Base-by-base conservation (phyloP, 1,139 yeast genomes). In the Candida pseudoviswanathii region DNA sequence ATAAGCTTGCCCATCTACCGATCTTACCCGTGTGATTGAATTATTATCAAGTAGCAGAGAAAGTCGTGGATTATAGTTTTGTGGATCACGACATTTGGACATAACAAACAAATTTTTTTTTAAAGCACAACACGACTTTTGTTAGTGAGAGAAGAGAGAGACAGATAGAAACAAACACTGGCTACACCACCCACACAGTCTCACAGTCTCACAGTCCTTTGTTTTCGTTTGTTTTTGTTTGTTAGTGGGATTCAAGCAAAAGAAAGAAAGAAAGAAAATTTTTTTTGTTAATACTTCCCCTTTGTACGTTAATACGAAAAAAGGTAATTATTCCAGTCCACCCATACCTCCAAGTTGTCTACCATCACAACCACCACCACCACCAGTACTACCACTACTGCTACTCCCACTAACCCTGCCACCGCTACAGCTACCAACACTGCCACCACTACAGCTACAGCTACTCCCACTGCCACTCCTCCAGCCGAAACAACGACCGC, bases 231-330 rank as follows among this genome's bases (percentile, higher is more conserved):
- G 30, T 27, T 27, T 27, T 27, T 27, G 6, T 27, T 27, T 27
- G 6, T 27, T 27, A 33, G 11, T 33, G 36, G 6, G 16, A 9
- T 5, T 22, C 26, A n/a, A 26, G 31, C n/a, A 9, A 11, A 26
- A 16, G 3, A 16, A 27, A 39, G 26, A 21, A 22, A 36, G 29
- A 36, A 39, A 39, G 11, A 22, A 26, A 38, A 10, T 22, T 25
- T 36, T 32, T 11, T 44, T 37, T 30, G 41, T 38, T 27, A 37
- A 37, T 37, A 37, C 42, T 43, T 29, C 44, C 43, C 41, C 44
- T 33, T 34, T 43, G 42, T 33, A 42, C 45, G 39, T 42, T 32
- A 42, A 32, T 42, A 32, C 40, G 38, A 25, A 26, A 41, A 41
- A 42, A 42, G 31, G 38, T 32, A 25, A 33, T 42, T 33, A 33